Evolutionary conservation across 257 asterid species (phyloP).

Genomic region (Jasminum sambac): DNA sequence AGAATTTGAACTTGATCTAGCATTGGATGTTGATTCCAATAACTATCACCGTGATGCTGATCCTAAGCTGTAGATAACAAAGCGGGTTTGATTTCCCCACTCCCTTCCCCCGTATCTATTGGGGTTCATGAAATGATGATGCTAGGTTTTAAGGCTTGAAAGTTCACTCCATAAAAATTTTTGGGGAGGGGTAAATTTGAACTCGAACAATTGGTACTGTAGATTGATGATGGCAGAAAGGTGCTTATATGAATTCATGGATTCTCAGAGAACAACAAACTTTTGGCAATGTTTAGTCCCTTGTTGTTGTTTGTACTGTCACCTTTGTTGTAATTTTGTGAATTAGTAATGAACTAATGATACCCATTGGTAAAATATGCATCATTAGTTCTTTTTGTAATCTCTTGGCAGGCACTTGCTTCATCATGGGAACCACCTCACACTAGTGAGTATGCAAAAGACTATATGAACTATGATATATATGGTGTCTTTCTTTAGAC

Average conservation of each 20-base stretch:
- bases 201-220: background rate
- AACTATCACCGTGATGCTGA: slow-evolving; percentile 61
- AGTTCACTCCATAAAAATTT: background rate
- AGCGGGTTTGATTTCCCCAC: slow-evolving; percentile 54
- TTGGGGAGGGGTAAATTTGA: background rate
- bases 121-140: background rate
- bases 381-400: slow-evolving; percentile 24
- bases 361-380: slow-evolving; percentile 12
- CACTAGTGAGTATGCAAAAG: slow-evolving; percentile 49
- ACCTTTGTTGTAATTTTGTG: background rate
- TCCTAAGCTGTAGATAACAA: slow-evolving; percentile 38
- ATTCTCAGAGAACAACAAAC: background rate
- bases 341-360: background rate
- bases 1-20: slow-evolving; percentile 76
- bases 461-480: too few species aligned
- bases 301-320: slow-evolving; percentile 5
- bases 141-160: background rate
- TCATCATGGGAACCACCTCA: slow-evolving; percentile 59
- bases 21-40: slow-evolving; percentile 57
- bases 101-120: too few species aligned
- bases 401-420: slow-evolving; percentile 54
- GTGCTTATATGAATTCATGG: slow-evolving; percentile 16
- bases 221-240: slow-evolving; percentile 4
- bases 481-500: too few species aligned
- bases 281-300: slow-evolving; percentile 4